Conservation (phyloP, 2,329 filamentous ascomycete species). For the Sphaerulina musiva region DNA sequence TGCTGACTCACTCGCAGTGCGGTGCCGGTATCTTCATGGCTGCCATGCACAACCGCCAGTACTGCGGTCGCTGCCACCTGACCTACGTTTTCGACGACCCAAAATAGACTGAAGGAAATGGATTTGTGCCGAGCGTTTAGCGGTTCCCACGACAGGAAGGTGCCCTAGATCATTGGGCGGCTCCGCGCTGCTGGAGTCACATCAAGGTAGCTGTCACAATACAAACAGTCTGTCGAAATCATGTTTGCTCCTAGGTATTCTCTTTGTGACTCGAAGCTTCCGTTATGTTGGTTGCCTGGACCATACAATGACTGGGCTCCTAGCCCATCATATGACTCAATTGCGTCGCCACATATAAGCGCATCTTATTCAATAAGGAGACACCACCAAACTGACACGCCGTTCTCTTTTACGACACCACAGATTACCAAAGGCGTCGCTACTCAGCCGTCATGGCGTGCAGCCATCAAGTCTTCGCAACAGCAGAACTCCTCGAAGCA, state of each 20-base stretch:
- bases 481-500: conserved; percentile 30
- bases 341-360: not conserved
- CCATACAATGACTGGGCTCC: not conserved
- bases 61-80: conserved; percentile 71
- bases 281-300: not conserved
- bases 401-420: not conserved
- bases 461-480: conserved; percentile 6
- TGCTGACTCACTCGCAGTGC: conserved; percentile 55
- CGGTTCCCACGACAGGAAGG: not conserved
- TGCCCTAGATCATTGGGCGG: not conserved
- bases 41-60: conserved; percentile 99
- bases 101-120: conserved; percentile 26
- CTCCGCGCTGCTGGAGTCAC: not conserved
- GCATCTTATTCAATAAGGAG: too few species aligned
- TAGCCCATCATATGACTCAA: not conserved
- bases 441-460: not conserved
- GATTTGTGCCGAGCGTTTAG: conserved; percentile 5
- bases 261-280: not conserved
- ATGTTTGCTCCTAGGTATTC: not conserved
- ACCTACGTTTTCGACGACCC: conserved; percentile 64
- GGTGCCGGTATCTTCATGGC: conserved; percentile 99
- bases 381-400: too few species aligned
- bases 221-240: conserved; percentile 1
- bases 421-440: not conserved
- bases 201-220: conserved; percentile 7